Percentiles rank a stretch among this genome's conserved stretches.
Evolutionary conservation across 345 rosid species (phyloP).

Genomic region (Psidium friedrichsthalianum): DNA sequence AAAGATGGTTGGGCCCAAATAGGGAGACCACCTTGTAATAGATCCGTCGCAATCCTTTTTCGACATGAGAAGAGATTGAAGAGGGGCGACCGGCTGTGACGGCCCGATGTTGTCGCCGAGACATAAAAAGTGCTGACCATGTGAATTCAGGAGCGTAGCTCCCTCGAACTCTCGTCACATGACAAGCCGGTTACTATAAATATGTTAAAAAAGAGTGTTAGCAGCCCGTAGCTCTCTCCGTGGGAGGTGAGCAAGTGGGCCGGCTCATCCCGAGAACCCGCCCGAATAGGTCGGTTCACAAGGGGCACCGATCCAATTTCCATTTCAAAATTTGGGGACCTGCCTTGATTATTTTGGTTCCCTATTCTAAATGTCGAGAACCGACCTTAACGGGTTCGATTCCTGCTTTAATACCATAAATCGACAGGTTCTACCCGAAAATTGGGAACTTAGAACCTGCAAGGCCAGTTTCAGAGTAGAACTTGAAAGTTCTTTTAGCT

Average conservation of each 20-base stretch:
- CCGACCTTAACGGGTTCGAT: rapidly evolving
- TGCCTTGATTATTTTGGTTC: not conserved
- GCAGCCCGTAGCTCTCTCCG: not conserved
- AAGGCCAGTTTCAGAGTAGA: not conserved
- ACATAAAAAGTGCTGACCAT: not conserved
- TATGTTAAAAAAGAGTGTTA: too few species aligned
- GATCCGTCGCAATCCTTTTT: not conserved
- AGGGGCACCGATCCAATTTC: not conserved
- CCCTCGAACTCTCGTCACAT: not conserved
- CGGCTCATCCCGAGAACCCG: not conserved
- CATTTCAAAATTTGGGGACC: not conserved
- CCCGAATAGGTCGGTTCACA: not conserved
- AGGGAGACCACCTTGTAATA: not conserved
- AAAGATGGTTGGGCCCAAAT: not conserved
- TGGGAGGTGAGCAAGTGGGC: not conserved
- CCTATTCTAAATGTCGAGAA: not conserved
- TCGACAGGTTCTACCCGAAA: not conserved
- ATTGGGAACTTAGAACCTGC: not conserved
- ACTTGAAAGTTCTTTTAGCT: not conserved
- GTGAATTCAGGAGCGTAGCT: not conserved
- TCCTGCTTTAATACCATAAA: not conserved
- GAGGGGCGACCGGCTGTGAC: not conserved
- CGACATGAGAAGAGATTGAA: not conserved
- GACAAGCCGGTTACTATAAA: not conserved
- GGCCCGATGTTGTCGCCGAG: not conserved